Conservation (phyloP, 1,284 basidiomycete genomes). For the Wolfiporia cocos region DNA sequence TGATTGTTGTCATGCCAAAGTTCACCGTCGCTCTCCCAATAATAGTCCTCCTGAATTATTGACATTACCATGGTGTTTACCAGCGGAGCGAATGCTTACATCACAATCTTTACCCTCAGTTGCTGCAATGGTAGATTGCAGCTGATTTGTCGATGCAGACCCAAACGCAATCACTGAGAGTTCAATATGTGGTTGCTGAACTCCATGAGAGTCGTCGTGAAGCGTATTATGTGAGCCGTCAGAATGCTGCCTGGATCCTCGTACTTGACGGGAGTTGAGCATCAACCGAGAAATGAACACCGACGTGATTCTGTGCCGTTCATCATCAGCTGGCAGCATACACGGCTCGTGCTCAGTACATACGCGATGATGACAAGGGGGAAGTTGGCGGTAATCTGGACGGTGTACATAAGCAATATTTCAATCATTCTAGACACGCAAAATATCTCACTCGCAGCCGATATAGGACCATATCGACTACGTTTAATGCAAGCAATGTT, state of each 20-base stretch:
- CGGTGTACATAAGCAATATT: background rate
- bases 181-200: background rate
- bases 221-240: background rate
- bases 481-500: background rate
- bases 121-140: too few species aligned
- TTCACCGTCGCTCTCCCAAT: too few species aligned
- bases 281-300: slow-evolving; percentile 4
- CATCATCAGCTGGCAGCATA: background rate
- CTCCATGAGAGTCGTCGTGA: background rate
- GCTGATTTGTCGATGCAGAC: too few species aligned
- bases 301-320: slow-evolving; percentile 2
- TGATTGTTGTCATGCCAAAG: too few species aligned
- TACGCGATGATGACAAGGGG: background rate
- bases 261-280: background rate
- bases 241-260: background rate
- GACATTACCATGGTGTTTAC: too few species aligned
- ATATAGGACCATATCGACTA: background rate
- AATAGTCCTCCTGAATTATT: too few species aligned
- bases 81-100: too few species aligned
- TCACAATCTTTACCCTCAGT: too few species aligned
- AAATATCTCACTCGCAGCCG: background rate
- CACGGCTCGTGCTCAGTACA: background rate
- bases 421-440: background rate
- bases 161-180: background rate
- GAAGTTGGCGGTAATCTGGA: background rate